Base-by-base conservation (phyloP, 441 rosid species). In the Flueggea neowawraea region DNA sequence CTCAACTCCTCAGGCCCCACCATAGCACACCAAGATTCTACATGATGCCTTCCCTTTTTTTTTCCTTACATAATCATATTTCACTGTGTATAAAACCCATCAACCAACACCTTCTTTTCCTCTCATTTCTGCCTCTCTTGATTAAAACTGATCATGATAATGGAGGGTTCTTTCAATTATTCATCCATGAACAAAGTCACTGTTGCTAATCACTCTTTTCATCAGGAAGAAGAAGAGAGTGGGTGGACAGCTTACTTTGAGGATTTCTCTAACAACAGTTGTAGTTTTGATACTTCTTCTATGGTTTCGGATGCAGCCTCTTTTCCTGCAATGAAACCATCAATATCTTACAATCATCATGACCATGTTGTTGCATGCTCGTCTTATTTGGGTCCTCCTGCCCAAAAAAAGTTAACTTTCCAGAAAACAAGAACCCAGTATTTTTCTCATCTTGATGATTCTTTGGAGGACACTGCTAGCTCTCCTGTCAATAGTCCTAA, bases 241-340 rank as follows among this genome's bases (percentile, higher is more conserved):
- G 94, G 97, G 0, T 91, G 96, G 97, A 88, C 97, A 10, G 72
- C 88, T 64, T 86, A 86, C 75, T 83, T 91, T 58, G 82, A 82
- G 15, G 96, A 86, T 75, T 86, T 81, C 65, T 75, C 85, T 57
- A 64, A 66, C 36, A 54, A 13, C 52, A 74, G 74, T 72, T 78
- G 84, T 15, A 66, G 79, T 57, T 68, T 64, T 57, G 71, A 67
- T 16, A 73, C 56, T 72, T 77, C 87, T 62, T 84, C 95, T 15
- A 62, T 91, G 70, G 77, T 86, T 62, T 91, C 96, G 3, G 97
- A 86, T 41, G 97, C 89, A 0, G 84, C 87, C 43, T 84, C 87
- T 11, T 68, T 65, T 11, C 79, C 17, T 69, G 75, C 16, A 58
- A 61, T 58, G 77, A 4, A 31, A 12, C 7, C 33, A 58, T 60